Percentiles rank a stretch among this genome's conserved stretches.
phyloP scores from a whole-genome alignment of 176 grass and related monocot species.

The Lolium perenne region DNA sequence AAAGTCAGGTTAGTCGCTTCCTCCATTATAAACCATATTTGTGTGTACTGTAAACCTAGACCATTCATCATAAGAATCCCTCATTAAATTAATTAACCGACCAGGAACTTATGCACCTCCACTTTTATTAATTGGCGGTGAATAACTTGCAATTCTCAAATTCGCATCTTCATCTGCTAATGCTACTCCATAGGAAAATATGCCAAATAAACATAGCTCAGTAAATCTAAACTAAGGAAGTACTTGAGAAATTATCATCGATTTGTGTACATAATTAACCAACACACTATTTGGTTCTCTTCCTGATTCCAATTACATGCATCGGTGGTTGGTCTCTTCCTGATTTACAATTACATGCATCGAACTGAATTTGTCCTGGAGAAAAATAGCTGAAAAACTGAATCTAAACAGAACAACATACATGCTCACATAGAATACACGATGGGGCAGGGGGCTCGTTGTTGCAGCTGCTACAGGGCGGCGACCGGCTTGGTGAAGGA shows the following conservation, averaged over 20 bases:
- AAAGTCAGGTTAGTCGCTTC: neutral
- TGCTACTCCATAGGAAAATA: neutral
- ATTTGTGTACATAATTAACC: neutral
- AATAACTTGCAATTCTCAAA: slow-evolving; percentile 32
- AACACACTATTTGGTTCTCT: neutral
- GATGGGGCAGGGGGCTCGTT: too few relatives aligned
- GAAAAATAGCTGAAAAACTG: neutral
- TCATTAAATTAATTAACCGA: too few relatives aligned
- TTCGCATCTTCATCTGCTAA: neutral
- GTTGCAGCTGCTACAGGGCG: too few relatives aligned
- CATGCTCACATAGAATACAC: too few relatives aligned
- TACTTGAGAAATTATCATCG: neutral
- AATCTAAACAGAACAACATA: neutral
- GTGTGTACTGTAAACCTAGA: neutral
- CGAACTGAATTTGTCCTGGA: neutral
- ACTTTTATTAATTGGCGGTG: too few relatives aligned
- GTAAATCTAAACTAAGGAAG: neutral
- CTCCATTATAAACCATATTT: neutral
- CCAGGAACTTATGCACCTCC: too few relatives aligned
- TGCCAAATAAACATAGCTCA: neutral
- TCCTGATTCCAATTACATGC: too few relatives aligned
- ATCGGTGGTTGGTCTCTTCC: neutral
- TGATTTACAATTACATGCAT: neutral
- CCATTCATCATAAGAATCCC: neutral
- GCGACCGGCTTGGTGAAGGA: too few relatives aligned